Evolutionary conservation across 2,329 filamentous ascomycete species (phyloP), one percentile per base, ranked within the genome.

Genomic region (Trichophyton rubrum): DNA sequence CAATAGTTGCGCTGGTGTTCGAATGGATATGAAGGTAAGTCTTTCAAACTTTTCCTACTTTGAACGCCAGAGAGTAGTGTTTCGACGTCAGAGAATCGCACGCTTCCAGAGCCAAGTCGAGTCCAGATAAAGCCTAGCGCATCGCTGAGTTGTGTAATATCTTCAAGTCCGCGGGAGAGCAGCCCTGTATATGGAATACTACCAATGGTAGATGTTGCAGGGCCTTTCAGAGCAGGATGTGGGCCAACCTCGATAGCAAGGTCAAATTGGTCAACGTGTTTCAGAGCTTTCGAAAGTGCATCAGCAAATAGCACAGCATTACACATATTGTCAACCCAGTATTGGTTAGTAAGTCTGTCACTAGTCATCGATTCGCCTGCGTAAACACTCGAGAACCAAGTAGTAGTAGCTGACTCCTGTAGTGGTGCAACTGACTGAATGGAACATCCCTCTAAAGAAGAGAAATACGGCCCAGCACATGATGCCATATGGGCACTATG

Each of bases 401-500:
- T 65, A 2, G 68, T 65, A 2, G 59, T 13, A 2, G 41, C 3
- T 11, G 53, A 17, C 9, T 40, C 38, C 24, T 51, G 8, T 15
- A 5, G 45, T n/a, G 20, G 45, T 11, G 13, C 11, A 2, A 5
- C 22, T 60, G 56, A 53, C 61, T 53, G 24, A 15, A 61, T 58
- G 7, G 30, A 20, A 30, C 47, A 61, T 17, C 43, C 56, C 22
- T 45, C 15, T 15, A 59, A 13, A 3, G 43, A 59, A 13, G 20
- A 3, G 9, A 62, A 56, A 35, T 72, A 70, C 17, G 62, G 60
- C 8, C 59, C 61, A 9, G 65, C 64, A 56, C 66, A 66, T 17
- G 60, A 56, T 27, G 64, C 3, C 71, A 75, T 77, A 41, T 78
- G 75, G 30, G 72, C 70, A 0, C 74, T 76, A 59, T 79, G 77